Base-by-base conservation (phyloP, 495 filamentous ascomycete species). In the Cercophora newfieldiana region DNA sequence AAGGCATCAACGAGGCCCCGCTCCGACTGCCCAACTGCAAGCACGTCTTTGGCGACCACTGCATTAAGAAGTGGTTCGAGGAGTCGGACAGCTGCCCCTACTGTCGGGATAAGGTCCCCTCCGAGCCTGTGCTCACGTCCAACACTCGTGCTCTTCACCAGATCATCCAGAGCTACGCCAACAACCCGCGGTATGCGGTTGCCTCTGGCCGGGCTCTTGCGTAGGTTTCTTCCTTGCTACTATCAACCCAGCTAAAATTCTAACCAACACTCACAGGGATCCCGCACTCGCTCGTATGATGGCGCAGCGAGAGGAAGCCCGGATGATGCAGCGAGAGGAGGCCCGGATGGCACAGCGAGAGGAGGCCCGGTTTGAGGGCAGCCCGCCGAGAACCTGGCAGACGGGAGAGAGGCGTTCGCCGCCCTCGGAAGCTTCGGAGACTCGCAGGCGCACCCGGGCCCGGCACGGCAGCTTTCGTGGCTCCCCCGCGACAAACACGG, bases 41-140 rank as follows among this genome's bases (percentile, higher is more conserved):
- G 69, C 85, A 87, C 66, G 69, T 87, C 7, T 87, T 87, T 66
- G 85, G 85, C 21, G 81, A 85, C 56, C 79, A 82, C 56, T 87
- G 85, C 72, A 85, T 87, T 68, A 85, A 84, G 70, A 86, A 84
- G 66, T 87, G 85, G 85, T 81, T 87, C 57, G 75, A 85, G 51
- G 85, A 87, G 59, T 81, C 83, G 1, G 82, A 85, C 65, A 86
- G 78, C 61, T 87, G 85, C 68, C 85, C 85, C 0, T 85, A 85
- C 66, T 87, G 85, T 61, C 78, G 85, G 16, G 81, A 85, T 64
- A 85, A 85, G 62, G 75, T 87, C 12, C 83, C 77, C 16, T 85
- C 85, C 18, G 82, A 86, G 58, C 71, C 66, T 7, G 61, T 53
- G 24, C n/a, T 66, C 3, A 63, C 59, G 1, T 30, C 66, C 28